A percentile compares a stretch with the other conserved stretches of the same genome.
These are phyloP conservation scores for Thoreauomyces humboldtii DNA, from an alignment of 192 early-diverging fungal genomes.

Conservation along the genomic window DNA sequence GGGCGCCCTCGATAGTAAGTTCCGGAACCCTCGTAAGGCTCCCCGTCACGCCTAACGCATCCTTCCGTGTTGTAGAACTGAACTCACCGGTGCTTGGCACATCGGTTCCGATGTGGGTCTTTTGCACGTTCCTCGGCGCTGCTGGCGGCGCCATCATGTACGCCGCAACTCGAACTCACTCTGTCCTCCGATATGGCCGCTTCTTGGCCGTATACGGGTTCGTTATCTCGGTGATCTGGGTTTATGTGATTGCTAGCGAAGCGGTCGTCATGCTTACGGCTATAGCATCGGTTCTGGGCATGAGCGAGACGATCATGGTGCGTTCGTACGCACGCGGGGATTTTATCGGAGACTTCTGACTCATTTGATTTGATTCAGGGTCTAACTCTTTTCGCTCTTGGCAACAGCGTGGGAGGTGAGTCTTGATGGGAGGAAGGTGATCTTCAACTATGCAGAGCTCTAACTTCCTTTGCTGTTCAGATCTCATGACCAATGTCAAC, in stretches of 20 bases:
- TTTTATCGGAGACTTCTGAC: background rate
- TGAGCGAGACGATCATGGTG: constrained; percentile 78
- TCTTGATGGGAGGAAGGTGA: background rate
- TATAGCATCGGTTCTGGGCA: constrained; percentile 70
- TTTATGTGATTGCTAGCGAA: constrained; percentile 86
- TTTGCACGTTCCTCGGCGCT: constrained; percentile 20
- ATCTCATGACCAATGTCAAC: constrained; percentile 89
- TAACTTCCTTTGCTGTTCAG: constrained; percentile 20
- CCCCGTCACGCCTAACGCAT: too few relatives aligned
- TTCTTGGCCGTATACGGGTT: constrained; percentile 62
- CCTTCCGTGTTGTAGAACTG: background rate
- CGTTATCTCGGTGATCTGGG: constrained; percentile 75
- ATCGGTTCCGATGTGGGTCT: constrained; percentile 29
- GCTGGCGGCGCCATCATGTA: constrained; percentile 9
- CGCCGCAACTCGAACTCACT: constrained; percentile 10
- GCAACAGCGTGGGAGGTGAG: constrained; percentile 44
- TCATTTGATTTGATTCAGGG: constrained; percentile 12
- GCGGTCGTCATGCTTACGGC: constrained; percentile 80
- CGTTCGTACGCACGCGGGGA: background rate
- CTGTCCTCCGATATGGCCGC: constrained; percentile 19
- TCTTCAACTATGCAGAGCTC: background rate
- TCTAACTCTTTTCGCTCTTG: constrained; percentile 75
- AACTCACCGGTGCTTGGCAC: background rate
- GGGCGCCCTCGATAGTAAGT: constrained; percentile 28
- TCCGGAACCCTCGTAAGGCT: background rate